phyloP scores from a whole-genome alignment of 805 yeast species.

The Saturnispora mendoncae region DNA sequence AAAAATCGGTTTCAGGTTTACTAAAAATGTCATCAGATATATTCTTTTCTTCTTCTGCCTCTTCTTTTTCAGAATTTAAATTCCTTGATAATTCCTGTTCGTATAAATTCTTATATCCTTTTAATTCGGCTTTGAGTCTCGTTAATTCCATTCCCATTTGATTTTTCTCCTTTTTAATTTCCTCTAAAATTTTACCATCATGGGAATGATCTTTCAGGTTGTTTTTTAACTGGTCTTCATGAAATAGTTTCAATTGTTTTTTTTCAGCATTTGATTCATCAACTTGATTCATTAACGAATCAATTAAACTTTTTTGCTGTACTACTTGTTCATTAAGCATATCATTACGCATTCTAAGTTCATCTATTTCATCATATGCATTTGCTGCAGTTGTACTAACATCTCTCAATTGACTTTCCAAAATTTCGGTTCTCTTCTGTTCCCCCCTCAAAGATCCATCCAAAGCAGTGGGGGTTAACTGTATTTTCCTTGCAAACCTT shows the following conservation, averaged over 20 bases:
- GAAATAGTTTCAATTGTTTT: constrained; percentile 2
- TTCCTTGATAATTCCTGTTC: background rate
- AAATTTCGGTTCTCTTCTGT: constrained; percentile 16
- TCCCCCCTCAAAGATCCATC: constrained; percentile 21
- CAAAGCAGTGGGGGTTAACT: constrained; percentile 16
- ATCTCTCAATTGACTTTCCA: constrained; percentile 19
- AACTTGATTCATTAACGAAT: constrained; percentile 18
- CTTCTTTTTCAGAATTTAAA: no score
- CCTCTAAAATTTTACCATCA: background rate
- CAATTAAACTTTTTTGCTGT: constrained; percentile 22
- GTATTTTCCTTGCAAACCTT: constrained; percentile 3
- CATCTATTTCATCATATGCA: constrained; percentile 24
- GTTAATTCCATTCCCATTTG: constrained; percentile 5
- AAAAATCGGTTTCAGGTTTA: background rate
- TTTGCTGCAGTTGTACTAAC: constrained; percentile 22
- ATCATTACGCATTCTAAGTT: constrained; percentile 17
- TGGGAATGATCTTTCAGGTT: constrained; percentile 1
- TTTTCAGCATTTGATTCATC: constrained; percentile 11
- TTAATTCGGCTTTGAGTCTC: constrained; percentile 6
- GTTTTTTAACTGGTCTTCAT: constrained; percentile 10
- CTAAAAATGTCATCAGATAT: background rate
- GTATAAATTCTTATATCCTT: constrained; percentile 5
- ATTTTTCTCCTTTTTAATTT: constrained; percentile 6
- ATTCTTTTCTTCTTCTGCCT: background rate
- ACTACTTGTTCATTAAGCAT: constrained; percentile 23